phyloP scores from a whole-genome alignment of 2,329 filamentous ascomycete genomes.

The Fusarium coicis region DNA sequence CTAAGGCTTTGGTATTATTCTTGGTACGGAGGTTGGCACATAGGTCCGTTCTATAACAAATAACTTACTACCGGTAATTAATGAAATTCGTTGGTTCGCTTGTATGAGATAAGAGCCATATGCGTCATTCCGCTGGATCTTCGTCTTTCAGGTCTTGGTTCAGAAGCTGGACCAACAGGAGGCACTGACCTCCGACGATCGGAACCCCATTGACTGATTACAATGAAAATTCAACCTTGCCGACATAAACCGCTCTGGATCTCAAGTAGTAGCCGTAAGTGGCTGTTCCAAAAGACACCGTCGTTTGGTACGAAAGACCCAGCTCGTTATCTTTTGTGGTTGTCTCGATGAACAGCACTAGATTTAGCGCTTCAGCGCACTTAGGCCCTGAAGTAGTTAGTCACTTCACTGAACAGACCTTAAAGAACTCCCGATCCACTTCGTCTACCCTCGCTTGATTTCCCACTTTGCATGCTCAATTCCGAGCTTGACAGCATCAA shows the following conservation, averaged over 20 bases:
- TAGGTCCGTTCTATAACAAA: not conserved
- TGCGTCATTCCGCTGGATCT: too few relatives aligned
- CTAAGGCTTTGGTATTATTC: not conserved
- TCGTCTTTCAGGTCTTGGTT: not conserved
- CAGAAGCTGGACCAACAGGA: not conserved
- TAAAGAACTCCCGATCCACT: not conserved
- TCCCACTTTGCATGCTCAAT: not conserved
- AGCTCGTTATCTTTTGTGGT: not conserved
- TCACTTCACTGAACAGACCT: not conserved
- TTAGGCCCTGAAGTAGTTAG: not conserved
- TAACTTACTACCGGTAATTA: too few relatives aligned
- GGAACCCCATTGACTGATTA: too few relatives aligned
- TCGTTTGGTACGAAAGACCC: not conserved
- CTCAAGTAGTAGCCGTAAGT: rapidly evolving
- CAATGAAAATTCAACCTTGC: rapidly evolving
- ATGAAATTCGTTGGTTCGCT: not conserved
- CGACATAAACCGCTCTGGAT: rapidly evolving
- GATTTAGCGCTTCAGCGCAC: not conserved
- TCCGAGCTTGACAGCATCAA: not conserved
- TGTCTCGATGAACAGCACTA: not conserved
- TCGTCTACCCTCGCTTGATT: not conserved
- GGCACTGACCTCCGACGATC: not conserved
- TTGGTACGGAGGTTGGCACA: not conserved
- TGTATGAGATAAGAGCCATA: not conserved
- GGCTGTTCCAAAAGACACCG: not conserved